Evolutionary conservation across 208 protist species (phyloP).

Genomic region (Leishmania martiniquensis): DNA sequence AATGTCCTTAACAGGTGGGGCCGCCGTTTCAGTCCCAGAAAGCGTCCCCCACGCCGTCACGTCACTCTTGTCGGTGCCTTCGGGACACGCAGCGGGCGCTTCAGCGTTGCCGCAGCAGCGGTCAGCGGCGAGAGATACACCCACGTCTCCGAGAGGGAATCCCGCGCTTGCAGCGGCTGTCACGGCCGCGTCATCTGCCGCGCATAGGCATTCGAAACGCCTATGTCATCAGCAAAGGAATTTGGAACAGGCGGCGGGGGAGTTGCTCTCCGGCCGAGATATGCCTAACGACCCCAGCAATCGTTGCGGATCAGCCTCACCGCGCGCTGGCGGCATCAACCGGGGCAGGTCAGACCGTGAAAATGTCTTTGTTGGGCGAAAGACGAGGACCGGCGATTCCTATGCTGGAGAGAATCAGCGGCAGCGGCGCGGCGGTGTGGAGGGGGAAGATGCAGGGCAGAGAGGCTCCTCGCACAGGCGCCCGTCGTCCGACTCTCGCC

Average conservation of each 20-base stretch:
- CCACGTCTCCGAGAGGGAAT: neutral
- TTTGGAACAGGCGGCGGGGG: neutral
- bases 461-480: neutral
- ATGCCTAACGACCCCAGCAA: neutral
- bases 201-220: neutral
- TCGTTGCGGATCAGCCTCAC: neutral
- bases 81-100: neutral
- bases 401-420: neutral
- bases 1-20: neutral
- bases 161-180: neutral
- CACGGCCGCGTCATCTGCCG: neutral
- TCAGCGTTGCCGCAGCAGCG: neutral
- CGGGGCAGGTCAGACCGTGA: neutral
- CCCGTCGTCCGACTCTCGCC: no score
- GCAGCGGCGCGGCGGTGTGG: neutral
- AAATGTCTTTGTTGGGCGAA: constrained; percentile 8
- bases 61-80: neutral
- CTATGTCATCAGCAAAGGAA: neutral
- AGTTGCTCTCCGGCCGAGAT: constrained; percentile 3
- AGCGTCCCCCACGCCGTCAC: neutral
- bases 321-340: neutral
- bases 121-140: neutral
- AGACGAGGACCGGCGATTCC: neutral
- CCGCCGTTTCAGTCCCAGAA: neutral
- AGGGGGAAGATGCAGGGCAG: neutral